Base-by-base conservation (phyloP, 129 eudicot genomes). In the Flaveria bidentis region DNA sequence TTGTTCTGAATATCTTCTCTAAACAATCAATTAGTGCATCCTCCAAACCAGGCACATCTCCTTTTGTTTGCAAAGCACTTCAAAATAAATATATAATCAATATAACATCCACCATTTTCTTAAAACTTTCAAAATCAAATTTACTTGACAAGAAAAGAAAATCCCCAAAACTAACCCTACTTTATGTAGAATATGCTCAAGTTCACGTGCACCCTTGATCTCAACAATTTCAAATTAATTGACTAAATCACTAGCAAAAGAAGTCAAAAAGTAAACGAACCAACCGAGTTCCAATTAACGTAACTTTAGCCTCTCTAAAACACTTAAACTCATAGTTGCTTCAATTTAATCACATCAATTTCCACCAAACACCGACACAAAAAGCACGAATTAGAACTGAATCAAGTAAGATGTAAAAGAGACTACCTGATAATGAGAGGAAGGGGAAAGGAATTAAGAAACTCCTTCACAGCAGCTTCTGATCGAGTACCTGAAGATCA, bases 31-130 rank as follows among this genome's bases (percentile, higher is more conserved):
- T 84, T 83, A 93, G 60, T 2, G 91, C 87, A 83, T 78, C 83
- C 65, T 88, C 96, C 55, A 93, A 76, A 50, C 90, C 96, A 41
- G 96, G 91, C 42, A 88, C 86, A 53, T 88, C 89, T 71, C 84
- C 90, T 45, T 75, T 85, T 5, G 91, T 91, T 84, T 93, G 98
- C 86, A 93, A 83, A 78, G 93, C 89, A 83, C 98, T 93, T 49
- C 73, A 75, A 74, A 67, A 67, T 67, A 42, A 4, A 12, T 53
- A 67, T 55, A 44, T n/a, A 67, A 2, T 30, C 13, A 10, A 15
- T 60, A 25, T 33, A 72, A 74, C 44, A 33, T 50, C 8, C 26
- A 23, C 16, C 9, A 20, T 16, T 66, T 52, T 66, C 57, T 62
- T 26, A 13, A 4, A 69, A 28, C 17, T 49, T 22, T 20, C 22